Evolutionary conservation across 2,329 filamentous ascomycete species (phyloP), one percentile per base, ranked within the genome.

Genomic region (Dactylellina haptotyla): DNA sequence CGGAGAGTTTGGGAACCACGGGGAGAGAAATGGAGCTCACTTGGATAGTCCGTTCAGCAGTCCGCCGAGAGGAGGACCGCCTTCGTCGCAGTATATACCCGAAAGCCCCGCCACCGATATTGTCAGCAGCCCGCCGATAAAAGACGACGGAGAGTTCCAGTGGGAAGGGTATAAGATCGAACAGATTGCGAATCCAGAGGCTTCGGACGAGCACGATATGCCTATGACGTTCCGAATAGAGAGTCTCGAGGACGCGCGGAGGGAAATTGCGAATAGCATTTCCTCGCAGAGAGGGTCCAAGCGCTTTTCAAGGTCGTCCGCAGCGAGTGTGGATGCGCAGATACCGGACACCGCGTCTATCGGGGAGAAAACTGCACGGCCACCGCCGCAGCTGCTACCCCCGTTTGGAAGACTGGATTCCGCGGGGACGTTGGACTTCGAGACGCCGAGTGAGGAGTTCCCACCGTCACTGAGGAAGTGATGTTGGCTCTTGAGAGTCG

Each of bases 21-120:
- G 18, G 16, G 41, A 65, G 3, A 53, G 54, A 25, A 62, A 63
- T 16, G 66, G 48, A 2, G 64, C 16, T 12, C 58, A 46, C n/a
- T 23, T 46, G 8, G 41, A 46, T 46, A 53, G 54, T 4, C 56
- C 62, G 3, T 63, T 61, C 9, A 67, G 70, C 28, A 74, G 61
- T 18, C 63, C 61, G 10, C 66, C 58, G n/a, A 28, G 58, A 25
- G n/a, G n/a, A n/a, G 66, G 56, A 4, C 58, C 66, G 23, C 66
- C 66, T 3, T 58, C 41, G 1, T 61, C 58, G 41, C 63, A 74
- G 20, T 71, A 67, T 37, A 32, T 67, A 9, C 70, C 70, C 3
- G 70, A 74, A 37, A 74, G 70, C 32, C 70, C 70, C 3, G 57
- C 57, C 18, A 74, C 63, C 14, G 70, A 74, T 46, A 74, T 67